A percentile compares a stretch with the other conserved stretches of the same genome.
phyloP scores from a whole-genome alignment of 2,329 filamentous ascomycete genomes.

The Neonectria hederae region DNA sequence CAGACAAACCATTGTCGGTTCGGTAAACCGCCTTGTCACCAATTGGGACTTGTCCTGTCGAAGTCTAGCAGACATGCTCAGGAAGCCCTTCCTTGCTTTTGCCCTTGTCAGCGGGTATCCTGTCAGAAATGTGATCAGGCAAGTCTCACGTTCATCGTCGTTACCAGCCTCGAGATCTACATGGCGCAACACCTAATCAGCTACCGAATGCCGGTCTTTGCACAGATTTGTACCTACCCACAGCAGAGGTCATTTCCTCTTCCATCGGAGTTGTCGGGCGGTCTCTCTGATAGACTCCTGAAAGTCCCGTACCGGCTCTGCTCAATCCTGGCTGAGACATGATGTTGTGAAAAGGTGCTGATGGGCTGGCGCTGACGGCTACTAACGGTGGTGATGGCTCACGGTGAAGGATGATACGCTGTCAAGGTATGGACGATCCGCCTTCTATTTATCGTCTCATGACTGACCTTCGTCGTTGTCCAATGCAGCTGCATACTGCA shows the following conservation, averaged over 20 bases:
- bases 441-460: not conserved
- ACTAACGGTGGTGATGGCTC: not conserved
- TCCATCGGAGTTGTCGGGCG: not conserved
- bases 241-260: not conserved
- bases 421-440: not conserved
- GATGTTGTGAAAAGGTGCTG: not conserved
- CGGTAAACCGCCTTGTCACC: not conserved
- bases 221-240: not conserved
- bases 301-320: not conserved
- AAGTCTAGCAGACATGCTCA: not conserved
- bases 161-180: not conserved
- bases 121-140: too few relatives aligned
- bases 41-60: not conserved
- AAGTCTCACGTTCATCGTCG: not conserved
- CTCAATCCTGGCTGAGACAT: not conserved
- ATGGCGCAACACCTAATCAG: not conserved
- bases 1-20: not conserved
- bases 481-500: not conserved
- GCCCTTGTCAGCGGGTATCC: not conserved
- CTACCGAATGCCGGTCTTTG: not conserved
- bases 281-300: not conserved
- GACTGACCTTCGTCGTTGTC: not conserved
- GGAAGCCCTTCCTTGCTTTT: not conserved
- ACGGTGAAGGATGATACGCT: not conserved
- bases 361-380: not conserved